Conservation (phyloP, 108 stramenopile genomes). For the Nannochloropsis gaditana region DNA sequence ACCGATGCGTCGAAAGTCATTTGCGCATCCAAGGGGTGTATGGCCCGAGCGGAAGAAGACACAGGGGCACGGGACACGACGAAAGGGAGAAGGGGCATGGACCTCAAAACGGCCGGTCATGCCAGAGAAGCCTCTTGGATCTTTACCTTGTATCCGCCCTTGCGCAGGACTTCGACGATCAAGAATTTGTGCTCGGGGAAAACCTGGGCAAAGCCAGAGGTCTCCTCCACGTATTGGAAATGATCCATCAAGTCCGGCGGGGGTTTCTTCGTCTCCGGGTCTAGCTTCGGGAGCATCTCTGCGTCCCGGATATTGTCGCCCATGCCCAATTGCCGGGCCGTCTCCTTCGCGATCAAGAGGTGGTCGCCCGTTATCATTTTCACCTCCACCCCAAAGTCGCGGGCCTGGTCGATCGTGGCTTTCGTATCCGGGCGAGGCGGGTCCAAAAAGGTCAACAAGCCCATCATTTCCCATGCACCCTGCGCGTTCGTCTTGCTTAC, state of each 20-base stretch:
- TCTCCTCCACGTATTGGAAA: not conserved
- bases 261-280: constrained; percentile 27
- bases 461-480: constrained; percentile 62
- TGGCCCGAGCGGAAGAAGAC: not conserved
- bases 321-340: constrained; percentile 60
- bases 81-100: not conserved
- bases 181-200: constrained; percentile 74
- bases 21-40: not conserved
- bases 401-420: constrained; percentile 59
- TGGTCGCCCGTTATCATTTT: constrained; percentile 87
- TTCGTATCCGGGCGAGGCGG: constrained; percentile 72
- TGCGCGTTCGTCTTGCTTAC: constrained; percentile 57
- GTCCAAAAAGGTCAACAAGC: constrained; percentile 70
- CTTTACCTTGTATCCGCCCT: constrained; percentile 34
- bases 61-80: not conserved
- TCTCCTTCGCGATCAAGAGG: constrained; percentile 64
- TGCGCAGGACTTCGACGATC: constrained; percentile 62
- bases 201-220: constrained; percentile 60
- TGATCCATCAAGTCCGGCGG: constrained; percentile 13
- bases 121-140: constrained; percentile 30
- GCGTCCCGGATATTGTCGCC: constrained; percentile 58
- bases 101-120: too few species aligned
- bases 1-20: too few species aligned
- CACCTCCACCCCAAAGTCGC: constrained; percentile 61
- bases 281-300: not conserved